phyloP scores from a whole-genome alignment of 257 asterid genomes.

The Fraxinus quadrangulata region DNA sequence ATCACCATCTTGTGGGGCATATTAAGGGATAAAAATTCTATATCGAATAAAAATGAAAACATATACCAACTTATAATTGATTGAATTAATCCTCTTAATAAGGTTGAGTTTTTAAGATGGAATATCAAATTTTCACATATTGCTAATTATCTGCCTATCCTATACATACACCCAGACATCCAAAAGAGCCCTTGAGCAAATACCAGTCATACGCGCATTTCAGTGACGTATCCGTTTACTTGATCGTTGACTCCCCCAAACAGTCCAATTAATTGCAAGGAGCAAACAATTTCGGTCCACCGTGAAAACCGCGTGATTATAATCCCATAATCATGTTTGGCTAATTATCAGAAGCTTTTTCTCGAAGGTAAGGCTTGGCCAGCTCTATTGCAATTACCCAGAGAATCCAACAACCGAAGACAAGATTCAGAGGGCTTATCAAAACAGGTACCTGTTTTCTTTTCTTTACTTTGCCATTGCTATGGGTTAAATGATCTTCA shows the following conservation, averaged over 20 bases:
- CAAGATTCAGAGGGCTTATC: not conserved
- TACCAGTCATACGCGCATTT: not conserved
- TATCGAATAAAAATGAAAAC: too few relatives aligned
- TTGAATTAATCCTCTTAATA: too few relatives aligned
- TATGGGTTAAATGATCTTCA: not conserved
- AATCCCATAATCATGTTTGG: not conserved
- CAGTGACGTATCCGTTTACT: conserved; percentile 25
- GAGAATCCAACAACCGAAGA: not conserved
- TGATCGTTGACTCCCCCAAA: conserved; percentile 25
- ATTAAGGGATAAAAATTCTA: too few relatives aligned
- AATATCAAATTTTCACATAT: too few relatives aligned
- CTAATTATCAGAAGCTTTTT: not conserved
- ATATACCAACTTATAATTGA: too few relatives aligned
- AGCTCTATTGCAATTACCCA: not conserved
- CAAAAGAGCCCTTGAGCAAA: not conserved
- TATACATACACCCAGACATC: not conserved
- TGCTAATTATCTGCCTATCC: too few relatives aligned
- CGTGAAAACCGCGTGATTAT: not conserved
- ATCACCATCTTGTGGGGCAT: too few relatives aligned
- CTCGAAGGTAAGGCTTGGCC: not conserved
- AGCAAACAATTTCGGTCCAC: not conserved
- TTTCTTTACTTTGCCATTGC: not conserved
- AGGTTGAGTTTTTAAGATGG: too few relatives aligned
- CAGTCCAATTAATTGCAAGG: not conserved
- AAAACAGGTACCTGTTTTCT: conserved; percentile 7